Evolutionary conservation across 306 rosid genomes (phyloP).

Genomic region (Ziziphus jujuba): DNA sequence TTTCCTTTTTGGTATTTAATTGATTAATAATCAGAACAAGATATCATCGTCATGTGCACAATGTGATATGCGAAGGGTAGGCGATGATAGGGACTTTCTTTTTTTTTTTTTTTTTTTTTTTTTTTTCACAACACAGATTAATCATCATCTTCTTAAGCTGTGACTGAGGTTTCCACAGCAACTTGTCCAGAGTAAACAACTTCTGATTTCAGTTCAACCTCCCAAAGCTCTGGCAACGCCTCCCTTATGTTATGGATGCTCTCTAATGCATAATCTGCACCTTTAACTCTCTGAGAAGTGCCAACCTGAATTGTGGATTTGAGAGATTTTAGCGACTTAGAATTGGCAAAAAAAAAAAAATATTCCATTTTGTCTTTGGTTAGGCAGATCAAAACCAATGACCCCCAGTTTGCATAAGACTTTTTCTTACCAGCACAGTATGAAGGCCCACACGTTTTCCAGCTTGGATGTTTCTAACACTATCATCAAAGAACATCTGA

Average conservation of each 20-base stretch:
- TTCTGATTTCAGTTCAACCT: constrained; percentile 63
- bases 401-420: too few relatives aligned
- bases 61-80: background rate
- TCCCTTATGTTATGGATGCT: constrained; percentile 94
- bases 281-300: constrained; percentile 78
- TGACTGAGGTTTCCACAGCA: constrained; percentile 86
- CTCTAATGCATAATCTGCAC: constrained; percentile 91
- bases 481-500: constrained; percentile 95
- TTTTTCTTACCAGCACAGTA: constrained; percentile 73
- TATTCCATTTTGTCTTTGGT: too few relatives aligned
- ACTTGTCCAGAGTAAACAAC: constrained; percentile 62
- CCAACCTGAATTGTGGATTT: constrained; percentile 55
- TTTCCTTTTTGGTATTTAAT: background rate
- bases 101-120: background rate
- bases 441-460: constrained; percentile 84
- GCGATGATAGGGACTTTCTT: background rate
- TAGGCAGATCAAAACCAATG: too few relatives aligned
- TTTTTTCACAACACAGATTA: background rate
- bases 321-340: constrained; percentile 14
- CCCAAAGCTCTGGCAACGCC: constrained; percentile 89
- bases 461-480: constrained; percentile 86
- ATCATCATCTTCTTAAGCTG: constrained; percentile 44
- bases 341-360: background rate
- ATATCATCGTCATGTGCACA: constrained; percentile 40
- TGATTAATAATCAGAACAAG: constrained; percentile 27